phyloP scores from a whole-genome alignment of 306 rosid species.

The Castanea crenata region DNA sequence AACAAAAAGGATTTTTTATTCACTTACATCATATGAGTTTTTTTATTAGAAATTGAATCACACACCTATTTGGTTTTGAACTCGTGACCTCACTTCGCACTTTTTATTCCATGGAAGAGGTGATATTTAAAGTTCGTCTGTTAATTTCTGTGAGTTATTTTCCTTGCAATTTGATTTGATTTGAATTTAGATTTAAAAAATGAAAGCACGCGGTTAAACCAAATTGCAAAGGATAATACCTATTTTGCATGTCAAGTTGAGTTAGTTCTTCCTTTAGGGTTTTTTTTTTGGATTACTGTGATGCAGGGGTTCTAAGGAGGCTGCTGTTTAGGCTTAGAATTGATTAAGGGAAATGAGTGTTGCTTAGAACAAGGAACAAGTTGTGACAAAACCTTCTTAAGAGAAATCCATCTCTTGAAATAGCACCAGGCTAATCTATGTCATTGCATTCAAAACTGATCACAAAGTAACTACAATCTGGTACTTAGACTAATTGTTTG shows the following conservation, averaged over 20 bases:
- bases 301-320: no score
- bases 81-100: not conserved
- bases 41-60: not conserved
- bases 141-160: not conserved
- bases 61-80: not conserved
- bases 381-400: no score
- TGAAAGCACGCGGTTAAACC: not conserved
- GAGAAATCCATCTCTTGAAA: no score
- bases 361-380: no score
- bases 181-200: not conserved
- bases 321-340: no score
- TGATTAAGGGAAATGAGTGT: no score
- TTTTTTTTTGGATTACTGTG: not conserved
- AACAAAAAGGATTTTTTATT: not conserved
- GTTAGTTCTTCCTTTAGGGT: slow-evolving; percentile 16
- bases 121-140: not conserved
- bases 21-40: not conserved
- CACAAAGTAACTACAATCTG: no score
- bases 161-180: not conserved
- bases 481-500: no score
- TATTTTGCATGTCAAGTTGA: not conserved
- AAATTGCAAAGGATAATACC: not conserved
- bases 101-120: not conserved
- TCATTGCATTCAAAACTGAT: no score
- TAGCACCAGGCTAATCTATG: no score